Evolutionary conservation across 164 flowering plant species (phyloP).

Genomic region (Magnolia kwangsiensis): DNA sequence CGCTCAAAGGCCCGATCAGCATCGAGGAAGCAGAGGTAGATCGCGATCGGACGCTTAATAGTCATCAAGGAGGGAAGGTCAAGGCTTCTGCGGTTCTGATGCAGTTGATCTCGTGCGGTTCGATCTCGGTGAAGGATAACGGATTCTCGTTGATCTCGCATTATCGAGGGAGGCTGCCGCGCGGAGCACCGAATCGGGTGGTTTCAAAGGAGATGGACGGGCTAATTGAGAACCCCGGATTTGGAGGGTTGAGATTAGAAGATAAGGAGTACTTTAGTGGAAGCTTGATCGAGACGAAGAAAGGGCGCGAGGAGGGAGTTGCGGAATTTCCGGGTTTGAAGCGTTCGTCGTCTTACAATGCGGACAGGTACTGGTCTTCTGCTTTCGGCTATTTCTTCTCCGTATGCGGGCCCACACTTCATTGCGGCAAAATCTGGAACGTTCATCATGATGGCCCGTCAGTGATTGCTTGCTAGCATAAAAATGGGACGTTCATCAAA

Average conservation of each 20-base stretch:
- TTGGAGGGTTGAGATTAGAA: conserved; percentile 39
- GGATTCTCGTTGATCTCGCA: conserved; percentile 60
- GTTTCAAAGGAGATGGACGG: conserved; percentile 13
- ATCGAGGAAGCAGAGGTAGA: conserved; percentile 16
- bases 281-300: conserved; percentile 76
- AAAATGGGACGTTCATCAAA: too few relatives aligned
- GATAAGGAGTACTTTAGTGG: conserved; percentile 95
- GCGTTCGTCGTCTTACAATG: conserved; percentile 83
- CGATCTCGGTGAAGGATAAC: conserved; percentile 60
- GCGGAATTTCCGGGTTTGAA: conserved; percentile 33
- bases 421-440: too few relatives aligned
- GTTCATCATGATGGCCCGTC: too few relatives aligned
- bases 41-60: conserved; percentile 33
- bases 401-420: too few relatives aligned
- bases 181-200: conserved; percentile 32
- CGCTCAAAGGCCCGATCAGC: conserved; percentile 18
- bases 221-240: conserved; percentile 23
- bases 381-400: not conserved
- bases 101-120: conserved; percentile 89
- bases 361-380: conserved; percentile 47
- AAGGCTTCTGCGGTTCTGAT: conserved; percentile 71
- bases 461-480: too few relatives aligned
- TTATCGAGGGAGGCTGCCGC: conserved; percentile 46
- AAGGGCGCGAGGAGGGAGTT: conserved; percentile 14
- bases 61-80: conserved; percentile 37